These are phyloP conservation scores for Rugonectria rugulosa DNA, from an alignment of 2,329 filamentous ascomycete species.

Conservation along the genomic window DNA sequence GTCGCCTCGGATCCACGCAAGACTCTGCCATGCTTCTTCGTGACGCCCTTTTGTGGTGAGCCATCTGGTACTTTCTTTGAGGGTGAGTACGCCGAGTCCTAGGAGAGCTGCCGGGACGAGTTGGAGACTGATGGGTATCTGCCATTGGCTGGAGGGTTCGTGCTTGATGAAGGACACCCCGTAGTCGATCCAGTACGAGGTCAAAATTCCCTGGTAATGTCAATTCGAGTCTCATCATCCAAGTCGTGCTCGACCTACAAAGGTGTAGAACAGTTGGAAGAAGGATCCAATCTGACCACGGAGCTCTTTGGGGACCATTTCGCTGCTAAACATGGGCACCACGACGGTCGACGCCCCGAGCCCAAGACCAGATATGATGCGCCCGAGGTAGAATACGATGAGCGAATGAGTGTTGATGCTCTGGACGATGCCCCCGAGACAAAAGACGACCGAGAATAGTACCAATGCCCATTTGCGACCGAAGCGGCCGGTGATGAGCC, in stretches of 20 bases:
- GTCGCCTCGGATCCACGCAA: conserved; percentile 60
- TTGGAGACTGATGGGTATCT: conserved; percentile 62
- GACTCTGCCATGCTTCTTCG: conserved; percentile 54
- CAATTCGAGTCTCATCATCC: neutral
- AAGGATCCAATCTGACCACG: conserved; percentile 13
- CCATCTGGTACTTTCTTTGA: conserved; percentile 60
- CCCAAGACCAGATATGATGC: conserved; percentile 6
- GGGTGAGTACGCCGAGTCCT: conserved; percentile 55
- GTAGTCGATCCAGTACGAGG: conserved; percentile 25
- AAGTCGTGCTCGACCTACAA: neutral
- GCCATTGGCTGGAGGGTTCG: conserved; percentile 55
- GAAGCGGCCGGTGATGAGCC: conserved; percentile 1
- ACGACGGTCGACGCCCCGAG: conserved; percentile 5
- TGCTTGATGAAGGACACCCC: conserved; percentile 7
- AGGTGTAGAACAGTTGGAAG: conserved; percentile 12
- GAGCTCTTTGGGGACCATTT: conserved; percentile 8
- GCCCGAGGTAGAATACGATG: conserved; percentile 1
- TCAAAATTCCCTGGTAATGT: conserved; percentile 16
- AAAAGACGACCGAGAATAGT: conserved; percentile 10
- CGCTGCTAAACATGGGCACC: conserved; percentile 15
- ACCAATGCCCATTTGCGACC: conserved; percentile 12
- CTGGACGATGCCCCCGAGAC: conserved; percentile 2
- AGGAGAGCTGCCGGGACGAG: conserved; percentile 55
- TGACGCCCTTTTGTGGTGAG: conserved; percentile 54
- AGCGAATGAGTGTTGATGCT: conserved; percentile 6